A percentile compares a stretch with the other conserved stretches of the same genome.
Conservation (phyloP, 257 asterid species). For the Eustoma russellianum region DNA sequence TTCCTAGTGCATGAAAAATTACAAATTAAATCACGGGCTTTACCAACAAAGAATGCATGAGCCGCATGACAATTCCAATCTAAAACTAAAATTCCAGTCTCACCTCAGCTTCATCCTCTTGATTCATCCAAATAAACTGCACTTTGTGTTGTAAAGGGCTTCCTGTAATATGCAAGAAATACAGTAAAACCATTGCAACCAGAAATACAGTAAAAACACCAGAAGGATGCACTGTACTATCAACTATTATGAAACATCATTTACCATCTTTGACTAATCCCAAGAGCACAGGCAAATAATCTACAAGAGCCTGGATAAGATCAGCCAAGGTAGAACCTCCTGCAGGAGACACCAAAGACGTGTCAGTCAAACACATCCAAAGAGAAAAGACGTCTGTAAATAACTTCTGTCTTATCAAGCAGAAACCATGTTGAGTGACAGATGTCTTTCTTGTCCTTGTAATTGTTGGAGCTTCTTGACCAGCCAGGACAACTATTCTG, state of each 20-base stretch:
- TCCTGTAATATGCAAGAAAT: slow-evolving; percentile 36
- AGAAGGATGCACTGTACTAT: background rate
- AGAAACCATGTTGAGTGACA: slow-evolving; percentile 81
- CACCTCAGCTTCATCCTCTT: slow-evolving; percentile 98
- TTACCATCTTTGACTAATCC: slow-evolving; percentile 95
- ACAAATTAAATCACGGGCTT: slow-evolving; percentile 10
- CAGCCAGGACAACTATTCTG: slow-evolving; percentile 88
- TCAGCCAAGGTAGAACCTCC: slow-evolving; percentile 92
- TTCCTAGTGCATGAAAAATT: slow-evolving; percentile 38
- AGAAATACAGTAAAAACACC: too few species aligned
- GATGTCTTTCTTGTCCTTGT: slow-evolving; percentile 82
- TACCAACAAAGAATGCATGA: slow-evolving; percentile 9
- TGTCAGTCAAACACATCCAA: slow-evolving; percentile 14
- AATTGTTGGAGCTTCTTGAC: slow-evolving; percentile 87
- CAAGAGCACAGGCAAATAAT: slow-evolving; percentile 83
- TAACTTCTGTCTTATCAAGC: too few species aligned
- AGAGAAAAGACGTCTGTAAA: background rate
- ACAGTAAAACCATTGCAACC: too few species aligned
- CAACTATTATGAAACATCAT: slow-evolving; percentile 8
- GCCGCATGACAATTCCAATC: slow-evolving; percentile 4
- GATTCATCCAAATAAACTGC: slow-evolving; percentile 89
- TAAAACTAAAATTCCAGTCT: slow-evolving; percentile 6
- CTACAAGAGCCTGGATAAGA: slow-evolving; percentile 90
- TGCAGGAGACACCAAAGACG: slow-evolving; percentile 41
- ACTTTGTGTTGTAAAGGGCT: slow-evolving; percentile 83